Evolutionary conservation across 768 basidiomycete species (phyloP), one percentile per base, ranked within the genome.

Genomic region (Tephrocybe sp.): DNA sequence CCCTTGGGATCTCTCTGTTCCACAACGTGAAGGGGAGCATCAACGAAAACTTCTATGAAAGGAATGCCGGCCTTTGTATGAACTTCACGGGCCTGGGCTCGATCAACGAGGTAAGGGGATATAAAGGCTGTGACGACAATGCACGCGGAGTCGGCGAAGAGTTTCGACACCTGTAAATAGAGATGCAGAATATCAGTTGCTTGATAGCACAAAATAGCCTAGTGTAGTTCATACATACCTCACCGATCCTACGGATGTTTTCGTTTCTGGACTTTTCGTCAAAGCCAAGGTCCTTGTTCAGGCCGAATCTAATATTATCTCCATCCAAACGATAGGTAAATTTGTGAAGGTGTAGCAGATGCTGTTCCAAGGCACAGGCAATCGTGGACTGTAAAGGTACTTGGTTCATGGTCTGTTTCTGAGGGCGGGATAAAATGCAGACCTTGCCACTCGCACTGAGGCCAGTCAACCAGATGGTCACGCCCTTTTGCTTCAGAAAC

Each of bases 1-100:
- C 97, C 95, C 68, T 99, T 99, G 1, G 97, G 97, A 65, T 99
- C 97, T 47, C 97, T 84, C 62, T 80, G 73, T 69, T 99, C 97
- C 19, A 91, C 92, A 8, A 94, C 83, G 38, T 75, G 66, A 41
- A 99, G 77, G 5, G 95, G 92, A 0, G 93, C 95, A 68, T 98
- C 95, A 40, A 98, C 77, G 61, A 85, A 99, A 31, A 98, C 93
- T 70, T 99, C 97, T 52, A 99, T 64, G 68, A 99, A 98, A 31
- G 84, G 82, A 36, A 98, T 69, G 15, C 76, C 74, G 1, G 82
- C 75, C 42, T 81, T 75, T 41, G 81, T 77, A 67, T 99, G 95
- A 23, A 98, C 76, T 50, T 84, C 73, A 37, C 97, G 83, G 18
- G 91, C 97, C 40, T 86, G 65, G 11, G 80, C 76, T 27, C 97